A percentile compares a stretch with the other conserved stretches of the same genome.
phyloP scores from a whole-genome alignment of 257 asterid species.

The Solanum appendiculatum region DNA sequence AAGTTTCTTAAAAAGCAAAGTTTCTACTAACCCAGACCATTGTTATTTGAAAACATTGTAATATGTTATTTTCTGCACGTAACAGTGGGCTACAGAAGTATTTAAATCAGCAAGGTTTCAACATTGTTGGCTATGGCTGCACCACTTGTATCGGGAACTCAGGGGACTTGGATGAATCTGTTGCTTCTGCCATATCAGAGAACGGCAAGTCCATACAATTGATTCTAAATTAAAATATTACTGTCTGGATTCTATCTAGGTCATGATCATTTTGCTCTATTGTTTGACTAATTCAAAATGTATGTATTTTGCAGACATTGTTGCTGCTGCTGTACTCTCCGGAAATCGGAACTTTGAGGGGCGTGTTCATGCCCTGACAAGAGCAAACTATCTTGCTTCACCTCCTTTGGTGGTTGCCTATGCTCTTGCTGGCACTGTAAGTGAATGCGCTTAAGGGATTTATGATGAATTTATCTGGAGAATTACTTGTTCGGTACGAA shows the following conservation, averaged over 20 bases:
- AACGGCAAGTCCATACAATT: slow-evolving; percentile 39
- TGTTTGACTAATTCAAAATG: background rate
- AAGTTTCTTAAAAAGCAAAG: background rate
- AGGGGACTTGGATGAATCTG: slow-evolving; percentile 87
- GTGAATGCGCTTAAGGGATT: slow-evolving; percentile 8
- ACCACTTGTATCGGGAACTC: slow-evolving; percentile 94
- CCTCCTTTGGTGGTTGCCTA: slow-evolving; percentile 97
- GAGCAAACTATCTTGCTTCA: slow-evolving; percentile 96
- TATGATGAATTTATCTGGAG: background rate
- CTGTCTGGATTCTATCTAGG: background rate
- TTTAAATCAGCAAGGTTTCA: slow-evolving; percentile 85
- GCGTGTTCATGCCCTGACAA: slow-evolving; percentile 92
- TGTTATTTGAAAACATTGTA: background rate
- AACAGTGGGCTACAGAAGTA: slow-evolving; percentile 73
- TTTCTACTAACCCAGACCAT: background rate
- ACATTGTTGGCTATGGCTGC: slow-evolving; percentile 92
- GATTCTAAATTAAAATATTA: background rate
- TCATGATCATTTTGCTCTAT: background rate
- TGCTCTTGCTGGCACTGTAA: slow-evolving; percentile 97
- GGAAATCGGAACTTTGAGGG: slow-evolving; percentile 96
- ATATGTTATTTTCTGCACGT: slow-evolving; percentile 9
- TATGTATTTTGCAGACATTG: slow-evolving; percentile 53
- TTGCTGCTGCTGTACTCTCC: slow-evolving; percentile 95
- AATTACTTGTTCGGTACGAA: background rate
- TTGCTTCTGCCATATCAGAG: slow-evolving; percentile 74